Conservation (phyloP, 129 eudicot genomes). For the Calendula officinalis region DNA sequence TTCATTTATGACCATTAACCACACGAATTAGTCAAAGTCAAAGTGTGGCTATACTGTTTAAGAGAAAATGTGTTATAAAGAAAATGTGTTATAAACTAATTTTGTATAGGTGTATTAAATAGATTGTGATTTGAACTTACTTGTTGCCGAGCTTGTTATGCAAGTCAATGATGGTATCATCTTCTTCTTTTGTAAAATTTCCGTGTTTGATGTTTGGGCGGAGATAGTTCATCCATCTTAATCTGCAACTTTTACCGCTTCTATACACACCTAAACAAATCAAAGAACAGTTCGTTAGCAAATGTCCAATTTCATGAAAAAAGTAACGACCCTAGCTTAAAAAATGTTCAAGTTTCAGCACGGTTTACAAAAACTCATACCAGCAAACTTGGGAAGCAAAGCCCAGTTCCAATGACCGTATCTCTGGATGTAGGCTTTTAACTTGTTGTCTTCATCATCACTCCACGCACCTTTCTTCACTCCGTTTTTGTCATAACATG, state of each 20-base stretch:
- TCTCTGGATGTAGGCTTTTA: conserved; percentile 38
- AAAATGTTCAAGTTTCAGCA: too few species aligned
- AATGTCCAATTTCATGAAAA: neutral
- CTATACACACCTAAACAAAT: conserved; percentile 18
- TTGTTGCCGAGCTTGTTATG: conserved; percentile 28
- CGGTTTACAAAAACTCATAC: conserved; percentile 9
- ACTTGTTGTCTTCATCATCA: conserved; percentile 52
- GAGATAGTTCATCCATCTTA: conserved; percentile 32
- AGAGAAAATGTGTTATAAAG: too few species aligned
- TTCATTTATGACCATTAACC: too few species aligned
- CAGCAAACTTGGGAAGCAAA: conserved; percentile 52
- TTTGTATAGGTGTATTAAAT: too few species aligned
- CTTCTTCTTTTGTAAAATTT: conserved; percentile 30
- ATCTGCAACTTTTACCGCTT: conserved; percentile 36
- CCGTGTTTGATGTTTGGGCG: conserved; percentile 26
- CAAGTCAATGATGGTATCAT: conserved; percentile 5
- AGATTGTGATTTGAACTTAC: conserved; percentile 19
- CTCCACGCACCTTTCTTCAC: conserved; percentile 59
- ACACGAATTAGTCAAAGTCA: too few species aligned
- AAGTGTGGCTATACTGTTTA: too few species aligned
- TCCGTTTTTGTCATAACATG: conserved; percentile 38
- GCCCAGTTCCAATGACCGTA: conserved; percentile 67
- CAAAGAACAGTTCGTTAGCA: neutral
- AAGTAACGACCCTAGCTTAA: too few species aligned
- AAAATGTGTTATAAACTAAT: too few species aligned